Evolutionary conservation across 2,329 filamentous ascomycete genomes (phyloP).

Genomic region (Colletotrichum godetiae): DNA sequence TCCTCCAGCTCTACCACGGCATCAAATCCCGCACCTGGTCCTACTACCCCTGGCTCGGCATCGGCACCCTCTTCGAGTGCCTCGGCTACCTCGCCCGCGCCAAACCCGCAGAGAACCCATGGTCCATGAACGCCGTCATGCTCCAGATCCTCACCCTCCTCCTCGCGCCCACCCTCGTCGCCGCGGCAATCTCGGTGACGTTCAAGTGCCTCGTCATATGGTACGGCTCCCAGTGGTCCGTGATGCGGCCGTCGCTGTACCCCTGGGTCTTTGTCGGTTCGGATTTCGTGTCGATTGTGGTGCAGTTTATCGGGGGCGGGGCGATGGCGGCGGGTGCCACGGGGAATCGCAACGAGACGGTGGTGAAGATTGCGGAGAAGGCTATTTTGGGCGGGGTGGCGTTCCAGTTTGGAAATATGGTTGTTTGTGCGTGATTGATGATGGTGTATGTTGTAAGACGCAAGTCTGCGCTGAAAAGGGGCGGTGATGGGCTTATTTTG

Average conservation of each 20-base stretch:
- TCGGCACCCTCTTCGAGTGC: conserved; percentile 6
- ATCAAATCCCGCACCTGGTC: not conserved
- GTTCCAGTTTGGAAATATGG: conserved; percentile 43
- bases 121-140: conserved; percentile 51
- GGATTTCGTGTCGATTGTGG: conserved; percentile 54
- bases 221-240: conserved; percentile 52
- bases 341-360: not conserved
- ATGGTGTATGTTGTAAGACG: conserved; percentile 11
- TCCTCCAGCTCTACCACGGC: not conserved
- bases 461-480: not conserved
- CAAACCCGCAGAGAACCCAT: conserved; percentile 47
- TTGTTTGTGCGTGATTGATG: conserved; percentile 37
- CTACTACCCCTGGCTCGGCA: not conserved
- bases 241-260: conserved; percentile 54
- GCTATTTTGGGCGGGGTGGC: conserved; percentile 40
- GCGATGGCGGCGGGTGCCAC: not conserved
- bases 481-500: not conserved
- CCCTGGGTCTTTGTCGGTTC: conserved; percentile 61
- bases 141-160: conserved; percentile 54
- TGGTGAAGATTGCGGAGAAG: conserved; percentile 33
- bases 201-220: conserved; percentile 58
- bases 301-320: conserved; percentile 38
- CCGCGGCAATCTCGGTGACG: conserved; percentile 58
- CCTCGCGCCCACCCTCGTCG: conserved; percentile 54
- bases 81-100: not conserved